phyloP scores from a whole-genome alignment of 192 early-diverging fungal genomes.

The Backusella sp. region DNA sequence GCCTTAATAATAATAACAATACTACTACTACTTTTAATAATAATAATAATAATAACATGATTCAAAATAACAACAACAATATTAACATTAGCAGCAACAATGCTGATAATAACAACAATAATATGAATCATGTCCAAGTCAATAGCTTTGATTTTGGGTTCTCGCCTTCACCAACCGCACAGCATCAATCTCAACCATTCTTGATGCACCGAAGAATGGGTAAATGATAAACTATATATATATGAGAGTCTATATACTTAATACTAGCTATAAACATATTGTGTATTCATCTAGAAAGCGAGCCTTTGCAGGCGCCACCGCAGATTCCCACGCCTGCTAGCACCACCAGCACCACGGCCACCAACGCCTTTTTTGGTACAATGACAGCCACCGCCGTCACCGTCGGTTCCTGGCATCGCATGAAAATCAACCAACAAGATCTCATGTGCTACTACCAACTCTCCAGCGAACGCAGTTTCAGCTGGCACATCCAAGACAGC shows the following conservation, averaged over 20 bases:
- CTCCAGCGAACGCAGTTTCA: slow-evolving; percentile 40
- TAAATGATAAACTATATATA: background rate
- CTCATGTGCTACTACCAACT: slow-evolving; percentile 57
- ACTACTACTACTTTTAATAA: background rate
- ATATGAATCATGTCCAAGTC: background rate
- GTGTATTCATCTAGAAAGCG: slow-evolving; percentile 10
- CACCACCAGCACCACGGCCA: background rate
- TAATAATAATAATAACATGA: background rate
- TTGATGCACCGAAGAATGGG: slow-evolving; percentile 1
- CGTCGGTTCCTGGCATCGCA: slow-evolving; percentile 64
- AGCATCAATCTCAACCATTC: background rate
- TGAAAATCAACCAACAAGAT: slow-evolving; percentile 51
- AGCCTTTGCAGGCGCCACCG: background rate
- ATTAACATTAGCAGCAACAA: background rate
- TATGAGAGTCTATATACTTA: background rate
- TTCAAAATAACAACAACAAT: background rate
- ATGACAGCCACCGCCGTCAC: slow-evolving; percentile 54
- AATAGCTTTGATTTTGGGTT: background rate
- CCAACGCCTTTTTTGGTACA: background rate
- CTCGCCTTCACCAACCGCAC: slow-evolving; percentile 9
- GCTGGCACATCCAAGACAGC: slow-evolving; percentile 59
- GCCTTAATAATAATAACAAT: background rate
- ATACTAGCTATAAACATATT: background rate
- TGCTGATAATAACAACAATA: background rate
- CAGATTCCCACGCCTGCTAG: background rate